Percentiles rank a stretch among this genome's conserved stretches.
Conservation (phyloP, 257 asterid species). For the Lycium ferocissimum region DNA sequence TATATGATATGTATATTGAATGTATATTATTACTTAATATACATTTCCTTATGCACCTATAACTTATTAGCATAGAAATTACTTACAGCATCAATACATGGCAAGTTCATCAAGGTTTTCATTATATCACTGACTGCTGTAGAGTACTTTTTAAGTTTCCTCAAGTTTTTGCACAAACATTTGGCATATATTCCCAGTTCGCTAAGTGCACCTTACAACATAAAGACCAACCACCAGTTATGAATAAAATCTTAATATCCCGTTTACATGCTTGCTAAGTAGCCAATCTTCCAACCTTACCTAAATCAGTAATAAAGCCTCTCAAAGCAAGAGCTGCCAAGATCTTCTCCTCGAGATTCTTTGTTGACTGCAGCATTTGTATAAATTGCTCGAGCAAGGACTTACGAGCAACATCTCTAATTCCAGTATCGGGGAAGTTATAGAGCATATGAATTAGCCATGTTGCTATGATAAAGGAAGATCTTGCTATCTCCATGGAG, state of each 20-base stretch:
- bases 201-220: conserved; percentile 55
- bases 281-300: conserved; percentile 37
- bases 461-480: conserved; percentile 66
- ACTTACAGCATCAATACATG: conserved; percentile 74
- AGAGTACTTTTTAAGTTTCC: conserved; percentile 70
- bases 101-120: conserved; percentile 74
- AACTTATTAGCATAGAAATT: background rate
- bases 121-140: conserved; percentile 59
- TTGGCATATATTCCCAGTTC: conserved; percentile 65
- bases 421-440: conserved; percentile 69
- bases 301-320: conserved; percentile 67
- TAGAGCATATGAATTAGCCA: conserved; percentile 84
- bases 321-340: conserved; percentile 75
- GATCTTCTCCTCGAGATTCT: conserved; percentile 76
- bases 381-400: conserved; percentile 74
- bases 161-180: conserved; percentile 62
- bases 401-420: conserved; percentile 67
- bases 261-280: background rate
- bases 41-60: background rate
- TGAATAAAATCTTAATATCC: background rate
- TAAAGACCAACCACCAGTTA: conserved; percentile 24
- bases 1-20: too few species aligned
- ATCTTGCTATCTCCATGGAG: conserved; percentile 72
- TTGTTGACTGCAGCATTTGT: conserved; percentile 72
- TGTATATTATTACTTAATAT: too few species aligned